Evolutionary conservation across 768 basidiomycete genomes (phyloP).

Genomic region (Boletellus ananiceps): DNA sequence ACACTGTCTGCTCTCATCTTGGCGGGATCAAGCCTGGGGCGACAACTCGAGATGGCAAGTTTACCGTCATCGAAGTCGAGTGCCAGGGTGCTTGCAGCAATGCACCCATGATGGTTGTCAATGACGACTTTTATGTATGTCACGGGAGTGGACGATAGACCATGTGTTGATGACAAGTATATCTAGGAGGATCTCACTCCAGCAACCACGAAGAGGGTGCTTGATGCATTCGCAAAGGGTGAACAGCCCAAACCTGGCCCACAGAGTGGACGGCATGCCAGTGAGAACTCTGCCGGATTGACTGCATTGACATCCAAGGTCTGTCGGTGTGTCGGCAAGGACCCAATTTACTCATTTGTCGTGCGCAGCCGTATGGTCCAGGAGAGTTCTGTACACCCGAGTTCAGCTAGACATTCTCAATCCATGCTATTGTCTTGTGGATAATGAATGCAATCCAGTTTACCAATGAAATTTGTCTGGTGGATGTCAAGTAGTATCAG

Average conservation of each 20-base stretch:
- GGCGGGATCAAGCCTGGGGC: slow-evolving; percentile 82
- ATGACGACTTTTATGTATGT: slow-evolving; percentile 93
- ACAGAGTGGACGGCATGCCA: slow-evolving; percentile 79
- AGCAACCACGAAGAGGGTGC: slow-evolving; percentile 69
- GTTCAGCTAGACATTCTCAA: slow-evolving; percentile 53
- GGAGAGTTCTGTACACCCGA: slow-evolving; percentile 86
- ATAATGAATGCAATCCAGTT: not conserved
- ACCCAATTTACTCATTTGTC: slow-evolving; percentile 8
- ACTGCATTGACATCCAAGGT: slow-evolving; percentile 78
- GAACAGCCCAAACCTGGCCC: slow-evolving; percentile 92
- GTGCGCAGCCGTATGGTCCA: slow-evolving; percentile 80
- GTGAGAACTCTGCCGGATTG: slow-evolving; percentile 90
- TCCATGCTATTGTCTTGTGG: not conserved
- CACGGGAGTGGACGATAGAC: not conserved
- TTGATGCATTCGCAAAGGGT: slow-evolving; percentile 76
- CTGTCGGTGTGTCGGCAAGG: slow-evolving; percentile 9
- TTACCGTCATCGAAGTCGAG: slow-evolving; percentile 96
- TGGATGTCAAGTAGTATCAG: not conserved
- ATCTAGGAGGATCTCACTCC: slow-evolving; percentile 84
- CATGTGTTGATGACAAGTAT: slow-evolving; percentile 9
- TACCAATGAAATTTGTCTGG: not conserved
- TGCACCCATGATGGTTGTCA: slow-evolving; percentile 94
- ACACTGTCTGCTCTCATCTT: slow-evolving; percentile 79
- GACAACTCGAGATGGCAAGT: slow-evolving; percentile 95
- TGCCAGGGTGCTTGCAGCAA: slow-evolving; percentile 98